Conservation (phyloP, 2,329 filamentous ascomycete genomes). For the Xylariaceae sp. region DNA sequence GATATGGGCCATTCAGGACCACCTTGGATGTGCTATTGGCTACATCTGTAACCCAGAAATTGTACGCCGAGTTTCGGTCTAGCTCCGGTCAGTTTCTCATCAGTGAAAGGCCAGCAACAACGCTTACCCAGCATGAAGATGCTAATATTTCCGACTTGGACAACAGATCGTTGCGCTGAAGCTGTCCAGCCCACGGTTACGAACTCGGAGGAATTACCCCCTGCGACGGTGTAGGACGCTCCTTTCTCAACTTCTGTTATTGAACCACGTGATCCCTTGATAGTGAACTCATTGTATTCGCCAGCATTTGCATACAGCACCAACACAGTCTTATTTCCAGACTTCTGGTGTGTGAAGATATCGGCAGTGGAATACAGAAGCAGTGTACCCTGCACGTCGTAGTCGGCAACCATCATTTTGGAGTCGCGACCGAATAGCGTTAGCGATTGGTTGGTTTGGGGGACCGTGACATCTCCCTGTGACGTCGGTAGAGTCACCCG, state of each 20-base stretch:
- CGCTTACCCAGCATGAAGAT: conserved; percentile 16
- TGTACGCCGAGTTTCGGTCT: conserved; percentile 58
- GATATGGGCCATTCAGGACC: conserved; percentile 61
- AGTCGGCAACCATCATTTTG: conserved; percentile 64
- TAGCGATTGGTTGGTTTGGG: conserved; percentile 53
- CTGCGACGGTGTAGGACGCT: conserved; percentile 6
- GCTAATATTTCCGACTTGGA: conserved; percentile 12
- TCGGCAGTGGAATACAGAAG: conserved; percentile 67
- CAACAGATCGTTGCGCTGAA: conserved; percentile 4
- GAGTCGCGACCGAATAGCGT: conserved; percentile 62
- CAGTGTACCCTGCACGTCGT: conserved; percentile 51
- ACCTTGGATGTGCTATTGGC: conserved; percentile 25
- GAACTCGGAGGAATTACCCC: conserved; percentile 25
- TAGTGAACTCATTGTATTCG: conserved; percentile 60
- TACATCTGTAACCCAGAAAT: conserved; percentile 60
- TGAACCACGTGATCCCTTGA: conserved; percentile 29
- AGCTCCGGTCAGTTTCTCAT: conserved; percentile 1
- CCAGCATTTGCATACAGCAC: conserved; percentile 60
- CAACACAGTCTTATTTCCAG: conserved; percentile 38
- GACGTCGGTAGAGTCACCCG: conserved; percentile 58
- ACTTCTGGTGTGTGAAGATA: conserved; percentile 59
- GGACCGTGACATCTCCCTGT: conserved; percentile 52
- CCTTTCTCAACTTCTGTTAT: conserved; percentile 25
- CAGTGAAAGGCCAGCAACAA: neutral
- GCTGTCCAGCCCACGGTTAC: conserved; percentile 13